These are phyloP conservation scores for Vaccinium vitisidaea DNA, from an alignment of 148 eudicot genomes.

Conservation along the genomic window DNA sequence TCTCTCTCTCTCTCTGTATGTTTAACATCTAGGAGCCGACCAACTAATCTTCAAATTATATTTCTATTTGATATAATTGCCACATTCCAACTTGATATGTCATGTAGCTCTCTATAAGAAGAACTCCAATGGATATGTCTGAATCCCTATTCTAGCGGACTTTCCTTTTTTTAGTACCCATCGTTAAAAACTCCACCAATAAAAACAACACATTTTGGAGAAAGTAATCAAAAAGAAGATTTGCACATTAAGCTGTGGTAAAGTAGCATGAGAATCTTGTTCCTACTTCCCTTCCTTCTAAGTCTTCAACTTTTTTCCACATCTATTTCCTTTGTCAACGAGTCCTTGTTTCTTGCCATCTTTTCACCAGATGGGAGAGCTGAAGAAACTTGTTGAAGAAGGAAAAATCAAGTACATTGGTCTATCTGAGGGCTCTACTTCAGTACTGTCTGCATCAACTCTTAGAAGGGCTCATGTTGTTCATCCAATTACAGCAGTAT, in stretches of 20 bases:
- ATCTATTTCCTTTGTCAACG: neutral
- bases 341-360: neutral
- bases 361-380: constrained; percentile 22
- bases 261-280: neutral
- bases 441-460: constrained; percentile 4
- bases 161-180: neutral
- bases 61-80: neutral
- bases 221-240: too few relatives aligned
- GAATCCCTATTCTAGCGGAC: neutral
- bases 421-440: constrained; percentile 23
- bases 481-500: constrained; percentile 23
- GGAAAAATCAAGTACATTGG: constrained; percentile 24
- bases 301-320: neutral
- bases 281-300: neutral
- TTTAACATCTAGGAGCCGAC: neutral
- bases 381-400: constrained; percentile 24
- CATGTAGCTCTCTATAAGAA: neutral
- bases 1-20: neutral
- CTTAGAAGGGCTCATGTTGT: constrained; percentile 22
- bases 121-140: neutral
- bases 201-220: neutral
- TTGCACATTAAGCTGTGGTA: too few relatives aligned
- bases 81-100: neutral
- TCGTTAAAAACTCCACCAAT: neutral
- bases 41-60: neutral